Evolutionary conservation across 257 asterid genomes (phyloP), one percentile per base, ranked within the genome.

Genomic region (Parsonsia alboflavescens): DNA sequence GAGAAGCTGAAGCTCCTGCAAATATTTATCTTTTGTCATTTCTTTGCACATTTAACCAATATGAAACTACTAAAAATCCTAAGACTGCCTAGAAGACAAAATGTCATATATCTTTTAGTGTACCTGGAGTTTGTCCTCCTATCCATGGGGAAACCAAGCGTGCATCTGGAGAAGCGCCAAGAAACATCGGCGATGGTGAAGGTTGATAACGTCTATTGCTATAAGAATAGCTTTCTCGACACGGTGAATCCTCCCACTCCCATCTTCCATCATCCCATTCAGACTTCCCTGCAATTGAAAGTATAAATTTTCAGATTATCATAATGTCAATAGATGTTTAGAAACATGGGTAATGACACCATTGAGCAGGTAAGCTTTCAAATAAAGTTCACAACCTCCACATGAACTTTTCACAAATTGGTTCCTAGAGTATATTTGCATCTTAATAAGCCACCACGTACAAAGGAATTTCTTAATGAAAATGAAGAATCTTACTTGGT

Each of bases 231-330:
- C 88, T 82, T 75, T 89, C 96, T 6, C 88, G 91, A 45, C 84
- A 86, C 58, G 98, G 98, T 68, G 91, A 76, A 75, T 92, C 98
- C 84, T 88, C 90, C 99, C 99, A 92, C 80, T 95, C 98, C 97
- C 97, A 92, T 76, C 88, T 86, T 71, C 98, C 96, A 79, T 95
- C 96, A 82, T 95, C 98, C 99, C 99, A 95, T 57, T 92, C 93
- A 80, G 96, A 92, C 82, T 90, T 89, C 66, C 88, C 99, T 92
- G 86, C 79, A 85, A 58, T 22, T 44, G 7, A 46, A 41, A 41
- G 54, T 36, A 72, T 1, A 39, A 28, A 44, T 74, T 39, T 21
- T 39, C 70, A 71, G 64, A 48, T 61, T 54, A 68, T 52, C 5
- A 10, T 22, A 45, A 30, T 12, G 17, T 44, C 61, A 46, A 10